Conservation (phyloP, 768 basidiomycete species). For the Postia placenta region DNA sequence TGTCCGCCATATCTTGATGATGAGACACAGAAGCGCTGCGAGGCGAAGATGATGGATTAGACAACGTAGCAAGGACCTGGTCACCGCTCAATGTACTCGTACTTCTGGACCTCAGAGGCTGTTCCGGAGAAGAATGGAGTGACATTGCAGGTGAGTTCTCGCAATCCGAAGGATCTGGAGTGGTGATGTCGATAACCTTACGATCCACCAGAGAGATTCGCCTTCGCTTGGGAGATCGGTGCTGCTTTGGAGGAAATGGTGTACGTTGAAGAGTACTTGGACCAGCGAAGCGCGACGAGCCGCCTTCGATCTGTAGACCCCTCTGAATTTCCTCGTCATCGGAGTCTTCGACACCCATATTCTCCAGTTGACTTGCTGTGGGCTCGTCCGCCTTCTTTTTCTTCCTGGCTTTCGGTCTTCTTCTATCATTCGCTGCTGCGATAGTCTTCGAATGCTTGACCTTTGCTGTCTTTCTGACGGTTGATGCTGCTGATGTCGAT, state of each 20-base stretch:
- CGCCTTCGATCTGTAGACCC: conserved; percentile 23
- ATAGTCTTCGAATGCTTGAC: conserved; percentile 36
- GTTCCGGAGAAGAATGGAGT: conserved; percentile 9
- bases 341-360: conserved; percentile 43
- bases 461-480: conserved; percentile 28
- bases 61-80: neutral
- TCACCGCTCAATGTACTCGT: conserved; percentile 2
- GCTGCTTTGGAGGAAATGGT: conserved; percentile 2
- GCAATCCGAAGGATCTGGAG: conserved; percentile 15
- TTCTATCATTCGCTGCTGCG: conserved; percentile 13
- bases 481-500: conserved; percentile 35
- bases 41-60: conserved; percentile 11
- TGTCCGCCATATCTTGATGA: conserved; percentile 15
- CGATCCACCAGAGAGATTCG: neutral
- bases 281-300: neutral
- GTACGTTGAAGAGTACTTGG: neutral
- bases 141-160: neutral
- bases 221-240: neutral
- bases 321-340: conserved; percentile 52
- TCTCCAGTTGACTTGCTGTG: conserved; percentile 37
- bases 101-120: conserved; percentile 5
- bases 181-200: conserved; percentile 27
- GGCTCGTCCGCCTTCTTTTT: conserved; percentile 7
- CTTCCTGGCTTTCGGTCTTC: neutral
- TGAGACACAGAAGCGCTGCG: conserved; percentile 10